Conservation (phyloP, 169 alveolate species). For the Plasmodium coatneyi region DNA sequence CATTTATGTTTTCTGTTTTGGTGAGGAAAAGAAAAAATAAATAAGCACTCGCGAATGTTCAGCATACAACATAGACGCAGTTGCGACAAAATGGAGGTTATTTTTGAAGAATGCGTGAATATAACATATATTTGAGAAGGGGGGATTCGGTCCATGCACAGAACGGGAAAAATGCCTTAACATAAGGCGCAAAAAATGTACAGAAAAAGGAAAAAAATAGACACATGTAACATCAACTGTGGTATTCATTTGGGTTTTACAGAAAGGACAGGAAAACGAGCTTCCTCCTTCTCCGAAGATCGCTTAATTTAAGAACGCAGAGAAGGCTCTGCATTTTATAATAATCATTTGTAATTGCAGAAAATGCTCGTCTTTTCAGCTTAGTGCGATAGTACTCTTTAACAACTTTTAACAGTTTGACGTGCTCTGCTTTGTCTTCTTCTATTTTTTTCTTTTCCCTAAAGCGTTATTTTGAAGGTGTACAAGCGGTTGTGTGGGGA, state of each 20-base stretch:
- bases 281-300: slow-evolving; percentile 45
- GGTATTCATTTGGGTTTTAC: slow-evolving; percentile 6
- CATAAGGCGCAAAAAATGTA: too few species aligned
- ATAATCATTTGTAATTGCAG: slow-evolving; percentile 27
- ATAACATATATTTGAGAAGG: neutral
- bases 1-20: slow-evolving; percentile 52
- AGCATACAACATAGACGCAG: neutral
- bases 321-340: slow-evolving; percentile 52
- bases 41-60: neutral
- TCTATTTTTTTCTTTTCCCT: slow-evolving; percentile 60
- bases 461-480: neutral
- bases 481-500: neutral
- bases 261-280: slow-evolving; percentile 26
- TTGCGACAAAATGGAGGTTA: neutral
- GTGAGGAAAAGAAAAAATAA: neutral
- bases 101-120: neutral
- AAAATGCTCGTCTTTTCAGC: slow-evolving; percentile 48
- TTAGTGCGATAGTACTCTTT: slow-evolving; percentile 14
- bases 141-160: neutral
- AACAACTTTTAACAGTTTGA: slow-evolving; percentile 39
- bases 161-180: neutral
- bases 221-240: neutral
- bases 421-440: slow-evolving; percentile 50
- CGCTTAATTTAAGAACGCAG: slow-evolving; percentile 34
- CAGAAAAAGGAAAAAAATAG: neutral